Evolutionary conservation across 306 rosid species (phyloP).

Genomic region (Coriaria nepalensis): DNA sequence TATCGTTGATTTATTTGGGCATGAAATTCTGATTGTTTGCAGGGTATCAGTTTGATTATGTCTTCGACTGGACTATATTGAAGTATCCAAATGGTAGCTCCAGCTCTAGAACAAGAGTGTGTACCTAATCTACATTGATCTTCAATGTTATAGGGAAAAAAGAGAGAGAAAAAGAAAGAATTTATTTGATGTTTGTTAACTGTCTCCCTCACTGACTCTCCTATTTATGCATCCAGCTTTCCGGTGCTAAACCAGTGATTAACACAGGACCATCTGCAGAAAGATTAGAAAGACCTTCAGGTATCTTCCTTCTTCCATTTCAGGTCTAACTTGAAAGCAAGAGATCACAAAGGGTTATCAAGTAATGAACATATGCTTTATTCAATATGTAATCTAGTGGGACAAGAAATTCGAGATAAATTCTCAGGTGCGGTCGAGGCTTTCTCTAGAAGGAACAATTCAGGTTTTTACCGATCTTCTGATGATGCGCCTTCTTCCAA

Average conservation of each 20-base stretch:
- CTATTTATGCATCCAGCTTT: slow-evolving; percentile 31
- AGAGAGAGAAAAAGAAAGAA: too few relatives aligned
- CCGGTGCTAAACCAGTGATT: slow-evolving; percentile 57
- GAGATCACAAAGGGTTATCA: not conserved
- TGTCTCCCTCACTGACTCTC: slow-evolving; percentile 4
- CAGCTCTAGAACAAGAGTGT: slow-evolving; percentile 12
- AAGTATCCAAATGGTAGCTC: slow-evolving; percentile 40
- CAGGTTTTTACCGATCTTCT: slow-evolving; percentile 57
- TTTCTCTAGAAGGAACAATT: slow-evolving; percentile 70
- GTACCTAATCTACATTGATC: slow-evolving; percentile 1
- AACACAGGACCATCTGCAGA: slow-evolving; percentile 60
- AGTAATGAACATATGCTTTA: slow-evolving; percentile 3
- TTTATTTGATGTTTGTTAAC: slow-evolving; percentile 9
- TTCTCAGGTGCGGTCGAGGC: slow-evolving; percentile 80
- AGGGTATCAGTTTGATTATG: slow-evolving; percentile 50
- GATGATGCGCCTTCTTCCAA: slow-evolving; percentile 70
- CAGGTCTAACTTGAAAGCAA: too few relatives aligned
- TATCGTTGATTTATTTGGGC: not conserved
- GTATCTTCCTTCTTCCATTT: slow-evolving; percentile 23
- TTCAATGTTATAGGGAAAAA: not conserved
- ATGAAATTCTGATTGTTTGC: slow-evolving; percentile 14
- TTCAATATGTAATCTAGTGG: slow-evolving; percentile 25
- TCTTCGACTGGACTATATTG: slow-evolving; percentile 77
- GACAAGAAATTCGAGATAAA: slow-evolving; percentile 61
- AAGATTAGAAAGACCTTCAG: slow-evolving; percentile 66